phyloP scores from a whole-genome alignment of 2,329 filamentous ascomycete species.

The Tolypocladium endophyticum region DNA sequence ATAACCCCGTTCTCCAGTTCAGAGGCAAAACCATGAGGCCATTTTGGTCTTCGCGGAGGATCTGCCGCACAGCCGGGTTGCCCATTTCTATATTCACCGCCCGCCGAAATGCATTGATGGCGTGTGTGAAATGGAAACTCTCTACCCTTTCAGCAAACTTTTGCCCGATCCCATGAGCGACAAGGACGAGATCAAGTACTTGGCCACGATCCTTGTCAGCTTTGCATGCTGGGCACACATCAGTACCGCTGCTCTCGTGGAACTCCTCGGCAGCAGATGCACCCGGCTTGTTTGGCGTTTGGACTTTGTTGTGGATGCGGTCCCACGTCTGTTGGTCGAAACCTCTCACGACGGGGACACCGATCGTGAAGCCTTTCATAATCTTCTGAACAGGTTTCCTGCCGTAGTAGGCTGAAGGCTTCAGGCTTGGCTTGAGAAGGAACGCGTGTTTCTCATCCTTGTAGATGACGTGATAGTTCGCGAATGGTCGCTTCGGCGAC shows the following conservation, averaged over 20 bases:
- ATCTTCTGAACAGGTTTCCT: conserved; percentile 76
- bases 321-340: conserved; percentile 75
- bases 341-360: conserved; percentile 78
- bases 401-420: conserved; percentile 77
- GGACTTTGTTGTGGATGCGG: conserved; percentile 48
- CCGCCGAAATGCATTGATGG: conserved; percentile 81
- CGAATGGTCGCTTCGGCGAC: conserved; percentile 47
- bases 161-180: conserved; percentile 93
- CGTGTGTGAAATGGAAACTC: conserved; percentile 94
- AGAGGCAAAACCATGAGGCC: conserved; percentile 89
- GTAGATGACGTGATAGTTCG: conserved; percentile 77
- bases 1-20: conserved; percentile 86
- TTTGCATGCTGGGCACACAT: conserved; percentile 47
- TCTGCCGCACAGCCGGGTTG: conserved; percentile 60
- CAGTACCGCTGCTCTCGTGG: conserved; percentile 15
- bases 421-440: conserved; percentile 74
- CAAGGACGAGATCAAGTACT: conserved; percentile 79
- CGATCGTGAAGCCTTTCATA: conserved; percentile 70
- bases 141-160: conserved; percentile 92
- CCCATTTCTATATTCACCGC: conserved; percentile 77
- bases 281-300: conserved; percentile 16
- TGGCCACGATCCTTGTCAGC: conserved; percentile 53
- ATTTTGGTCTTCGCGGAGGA: conserved; percentile 67
- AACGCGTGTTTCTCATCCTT: conserved; percentile 68
- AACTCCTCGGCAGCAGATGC: conserved; percentile 17